These are phyloP conservation scores for Cicer judaicum DNA, from an alignment of 306 rosid species.

Conservation along the genomic window DNA sequence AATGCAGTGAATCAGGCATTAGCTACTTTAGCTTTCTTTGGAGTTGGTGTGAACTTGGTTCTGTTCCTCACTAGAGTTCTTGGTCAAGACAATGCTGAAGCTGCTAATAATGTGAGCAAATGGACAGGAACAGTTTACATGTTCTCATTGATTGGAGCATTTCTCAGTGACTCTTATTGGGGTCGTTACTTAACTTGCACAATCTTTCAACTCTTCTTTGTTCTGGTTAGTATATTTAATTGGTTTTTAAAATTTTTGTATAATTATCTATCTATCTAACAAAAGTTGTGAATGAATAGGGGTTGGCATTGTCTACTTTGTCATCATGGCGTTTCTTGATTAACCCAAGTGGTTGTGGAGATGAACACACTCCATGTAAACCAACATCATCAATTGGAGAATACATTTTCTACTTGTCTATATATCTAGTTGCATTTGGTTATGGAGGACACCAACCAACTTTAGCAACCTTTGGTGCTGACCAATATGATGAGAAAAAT, in stretches of 20 bases:
- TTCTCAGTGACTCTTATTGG: slow-evolving; percentile 73
- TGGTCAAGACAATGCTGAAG: slow-evolving; percentile 59
- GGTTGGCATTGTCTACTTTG: slow-evolving; percentile 57
- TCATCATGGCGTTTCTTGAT: slow-evolving; percentile 64
- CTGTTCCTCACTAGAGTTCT: slow-evolving; percentile 69
- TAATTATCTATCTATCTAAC: no score
- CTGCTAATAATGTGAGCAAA: slow-evolving; percentile 68
- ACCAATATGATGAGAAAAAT: slow-evolving; percentile 64
- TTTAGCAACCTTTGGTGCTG: slow-evolving; percentile 70
- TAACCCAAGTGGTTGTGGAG: slow-evolving; percentile 63
- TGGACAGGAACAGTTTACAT: slow-evolving; percentile 77
- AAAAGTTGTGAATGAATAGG: slow-evolving; percentile 40
- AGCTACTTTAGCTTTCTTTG: slow-evolving; percentile 72
- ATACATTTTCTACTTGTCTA: slow-evolving; percentile 59
- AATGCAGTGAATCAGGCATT: slow-evolving; percentile 67
- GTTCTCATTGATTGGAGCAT: slow-evolving; percentile 67
- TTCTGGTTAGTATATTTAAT: slow-evolving; percentile 51
- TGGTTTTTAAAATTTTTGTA: background rate
- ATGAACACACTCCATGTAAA: slow-evolving; percentile 47
- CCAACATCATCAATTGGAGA: slow-evolving; percentile 53
- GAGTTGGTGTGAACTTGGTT: slow-evolving; percentile 74
- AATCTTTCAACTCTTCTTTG: slow-evolving; percentile 61
- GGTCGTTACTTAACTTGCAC: slow-evolving; percentile 69
- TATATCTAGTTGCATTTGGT: slow-evolving; percentile 69
- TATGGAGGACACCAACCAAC: slow-evolving; percentile 82